Conservation (phyloP, 352 stramenopile genomes). For the Pythium rhizo-oryzae region DNA sequence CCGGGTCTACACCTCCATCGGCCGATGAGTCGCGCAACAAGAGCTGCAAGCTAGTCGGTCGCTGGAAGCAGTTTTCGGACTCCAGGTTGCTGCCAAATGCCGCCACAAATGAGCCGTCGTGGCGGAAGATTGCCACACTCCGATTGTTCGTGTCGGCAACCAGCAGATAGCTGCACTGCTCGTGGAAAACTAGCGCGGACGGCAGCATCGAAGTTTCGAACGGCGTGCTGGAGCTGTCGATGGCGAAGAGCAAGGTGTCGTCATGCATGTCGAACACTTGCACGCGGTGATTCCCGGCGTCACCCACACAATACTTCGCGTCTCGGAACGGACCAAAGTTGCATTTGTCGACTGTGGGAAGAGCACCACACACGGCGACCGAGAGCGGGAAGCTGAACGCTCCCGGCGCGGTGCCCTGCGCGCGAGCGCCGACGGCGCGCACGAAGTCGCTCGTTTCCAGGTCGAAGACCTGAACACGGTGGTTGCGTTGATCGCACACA, state of each 20-base stretch:
- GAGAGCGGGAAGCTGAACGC: slow-evolving; percentile 55
- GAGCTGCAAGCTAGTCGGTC: slow-evolving; percentile 28
- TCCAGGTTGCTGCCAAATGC: slow-evolving; percentile 57
- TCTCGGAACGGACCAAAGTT: slow-evolving; percentile 52
- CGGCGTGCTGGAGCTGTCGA: slow-evolving; percentile 32
- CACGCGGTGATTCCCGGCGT: slow-evolving; percentile 57
- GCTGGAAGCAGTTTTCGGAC: slow-evolving; percentile 43
- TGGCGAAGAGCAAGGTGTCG: slow-evolving; percentile 37
- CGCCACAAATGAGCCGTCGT: slow-evolving; percentile 45
- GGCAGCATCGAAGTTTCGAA: slow-evolving; percentile 49
- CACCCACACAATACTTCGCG: slow-evolving; percentile 52
- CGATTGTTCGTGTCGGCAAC: slow-evolving; percentile 46
- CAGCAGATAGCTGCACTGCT: slow-evolving; percentile 52
- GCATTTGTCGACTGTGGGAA: slow-evolving; percentile 40
- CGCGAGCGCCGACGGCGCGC: slow-evolving; percentile 30
- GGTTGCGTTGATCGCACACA: slow-evolving; percentile 69
- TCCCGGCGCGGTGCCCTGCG: slow-evolving; percentile 35
- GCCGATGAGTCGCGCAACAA: background rate
- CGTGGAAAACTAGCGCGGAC: slow-evolving; percentile 43
- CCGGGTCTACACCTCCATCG: background rate
- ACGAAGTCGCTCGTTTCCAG: slow-evolving; percentile 32
- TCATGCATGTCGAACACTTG: slow-evolving; percentile 46
- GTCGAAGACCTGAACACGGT: slow-evolving; percentile 67
- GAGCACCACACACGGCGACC: slow-evolving; percentile 43
- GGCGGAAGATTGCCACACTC: slow-evolving; percentile 50